Percentiles rank a stretch among this genome's conserved stretches.
Evolutionary conservation across 2,329 filamentous ascomycete genomes (phyloP).

Genomic region (Hypoxylon sp.): DNA sequence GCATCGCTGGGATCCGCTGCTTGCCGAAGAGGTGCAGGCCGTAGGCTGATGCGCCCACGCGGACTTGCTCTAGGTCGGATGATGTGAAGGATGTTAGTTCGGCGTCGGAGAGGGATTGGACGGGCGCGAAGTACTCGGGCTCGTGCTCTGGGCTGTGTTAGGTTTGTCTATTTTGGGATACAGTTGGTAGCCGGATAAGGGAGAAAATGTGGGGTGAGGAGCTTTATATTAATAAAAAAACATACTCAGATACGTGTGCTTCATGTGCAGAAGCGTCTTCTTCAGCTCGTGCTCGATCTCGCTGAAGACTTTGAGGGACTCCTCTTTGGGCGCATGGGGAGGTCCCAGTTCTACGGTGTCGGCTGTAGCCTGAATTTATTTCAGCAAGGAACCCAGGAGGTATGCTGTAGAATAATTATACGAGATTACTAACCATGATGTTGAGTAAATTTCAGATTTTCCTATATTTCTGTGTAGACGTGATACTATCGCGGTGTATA

Average conservation of each 20-base stretch:
- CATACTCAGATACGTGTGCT: slow-evolving; percentile 49
- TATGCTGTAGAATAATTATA: not conserved
- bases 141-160: slow-evolving; percentile 61
- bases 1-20: slow-evolving; percentile 60
- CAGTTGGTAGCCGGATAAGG: not conserved
- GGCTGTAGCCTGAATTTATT: slow-evolving; percentile 59
- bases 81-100: slow-evolving; percentile 56
- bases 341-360: slow-evolving; percentile 66
- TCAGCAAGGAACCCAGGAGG: not conserved
- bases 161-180: not conserved
- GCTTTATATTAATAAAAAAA: not conserved
- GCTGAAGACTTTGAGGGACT: slow-evolving; percentile 64
- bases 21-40: slow-evolving; percentile 65
- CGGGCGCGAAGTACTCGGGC: slow-evolving; percentile 67
- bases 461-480: not conserved
- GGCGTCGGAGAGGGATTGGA: slow-evolving; percentile 56
- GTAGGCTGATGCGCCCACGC: slow-evolving; percentile 62
- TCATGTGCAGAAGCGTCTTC: slow-evolving; percentile 61
- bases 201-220: not conserved
- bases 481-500: not conserved
- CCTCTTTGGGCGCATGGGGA: slow-evolving; percentile 63
- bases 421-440: slow-evolving; percentile 29
- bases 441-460: not conserved
- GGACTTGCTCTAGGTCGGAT: slow-evolving; percentile 60
- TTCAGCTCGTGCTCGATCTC: slow-evolving; percentile 66